Conservation (phyloP, 352 stramenopile genomes). For the Phytophthora pluvialis region DNA sequence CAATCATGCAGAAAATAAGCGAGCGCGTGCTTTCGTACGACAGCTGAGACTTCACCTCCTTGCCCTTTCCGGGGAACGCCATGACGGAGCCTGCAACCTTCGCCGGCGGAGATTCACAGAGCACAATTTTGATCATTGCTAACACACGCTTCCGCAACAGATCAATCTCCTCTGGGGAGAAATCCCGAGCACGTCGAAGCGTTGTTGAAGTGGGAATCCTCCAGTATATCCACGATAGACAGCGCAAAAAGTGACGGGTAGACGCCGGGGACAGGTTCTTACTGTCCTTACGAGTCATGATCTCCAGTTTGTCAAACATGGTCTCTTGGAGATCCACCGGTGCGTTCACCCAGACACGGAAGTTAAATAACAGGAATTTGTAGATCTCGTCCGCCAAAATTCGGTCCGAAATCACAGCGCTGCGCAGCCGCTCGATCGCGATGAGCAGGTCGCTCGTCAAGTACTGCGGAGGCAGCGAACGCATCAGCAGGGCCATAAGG, state of each 20-base stretch:
- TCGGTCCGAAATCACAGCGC: conserved; percentile 79
- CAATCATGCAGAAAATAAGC: conserved; percentile 89
- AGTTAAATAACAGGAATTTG: conserved; percentile 88
- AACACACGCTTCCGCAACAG: conserved; percentile 69
- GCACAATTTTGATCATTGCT: conserved; percentile 78
- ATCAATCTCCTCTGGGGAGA: conserved; percentile 64
- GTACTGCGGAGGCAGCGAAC: conserved; percentile 70
- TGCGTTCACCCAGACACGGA: conserved; percentile 85
- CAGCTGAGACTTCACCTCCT: conserved; percentile 74
- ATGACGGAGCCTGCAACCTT: conserved; percentile 66
- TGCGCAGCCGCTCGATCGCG: conserved; percentile 77
- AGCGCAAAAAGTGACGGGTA: conserved; percentile 83
- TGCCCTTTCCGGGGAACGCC: conserved; percentile 55
- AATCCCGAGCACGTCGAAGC: conserved; percentile 58
- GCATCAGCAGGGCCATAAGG: conserved; percentile 70
- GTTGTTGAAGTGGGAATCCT: conserved; percentile 48
- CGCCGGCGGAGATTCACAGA: conserved; percentile 71
- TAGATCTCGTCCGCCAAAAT: conserved; percentile 83
- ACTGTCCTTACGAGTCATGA: conserved; percentile 75
- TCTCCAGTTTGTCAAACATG: conserved; percentile 85
- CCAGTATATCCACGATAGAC: conserved; percentile 88
- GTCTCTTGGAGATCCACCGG: conserved; percentile 69
- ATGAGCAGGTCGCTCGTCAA: conserved; percentile 70
- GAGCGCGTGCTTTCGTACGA: conserved; percentile 85
- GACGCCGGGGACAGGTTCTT: conserved; percentile 74